Evolutionary conservation across 148 eudicot genomes (phyloP), one percentile per base, ranked within the genome.

Genomic region (Vaccinium macrocarpon): DNA sequence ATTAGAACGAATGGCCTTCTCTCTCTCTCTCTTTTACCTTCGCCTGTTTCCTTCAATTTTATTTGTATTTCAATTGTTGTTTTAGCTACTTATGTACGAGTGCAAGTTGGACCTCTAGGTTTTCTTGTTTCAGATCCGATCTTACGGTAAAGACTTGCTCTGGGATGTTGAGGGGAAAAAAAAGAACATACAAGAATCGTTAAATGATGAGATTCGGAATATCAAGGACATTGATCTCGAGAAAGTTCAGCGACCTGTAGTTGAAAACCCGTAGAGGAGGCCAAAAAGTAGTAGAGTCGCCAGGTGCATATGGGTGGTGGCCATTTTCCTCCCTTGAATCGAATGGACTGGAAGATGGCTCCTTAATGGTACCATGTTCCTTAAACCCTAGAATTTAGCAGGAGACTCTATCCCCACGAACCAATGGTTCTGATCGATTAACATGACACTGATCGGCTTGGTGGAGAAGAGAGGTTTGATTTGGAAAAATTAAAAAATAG

Each of bases 211-310:
- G 12, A 74, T 9, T 19, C 49, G 2, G 46, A 74, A 74, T 13
- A 21, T 18, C 19, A 74, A 42, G 52, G 78, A 42, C 14, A 21
- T 46, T 19, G 50, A 74, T 8, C 48, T n/a, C 6, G 49, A 74
- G 25, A 19, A 42, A 74, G 78, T 8, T 38, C 6, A 76, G 55
- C 57, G 23, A 76, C 79, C 79, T 76, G 56, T 49, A 48, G 35
- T 76, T 48, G 56, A 23, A 23, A 76, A 32, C 56, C 29, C 29
- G 79, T 5, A 76, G 79, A 48, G 5, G 29, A 76, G 29, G 18
- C 56, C 79, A 50, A 48, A 49, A 76, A 76, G 35, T 49, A 76
- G 79, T 56, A 76, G 32, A 76, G 32, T 49, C 79, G 56, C 32
- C 55, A 76, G 32, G 79, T 76, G 23, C 79, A n/a, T 12, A 12